Conservation (phyloP, 176 grass and related monocot species). For the Eleusine indica region DNA sequence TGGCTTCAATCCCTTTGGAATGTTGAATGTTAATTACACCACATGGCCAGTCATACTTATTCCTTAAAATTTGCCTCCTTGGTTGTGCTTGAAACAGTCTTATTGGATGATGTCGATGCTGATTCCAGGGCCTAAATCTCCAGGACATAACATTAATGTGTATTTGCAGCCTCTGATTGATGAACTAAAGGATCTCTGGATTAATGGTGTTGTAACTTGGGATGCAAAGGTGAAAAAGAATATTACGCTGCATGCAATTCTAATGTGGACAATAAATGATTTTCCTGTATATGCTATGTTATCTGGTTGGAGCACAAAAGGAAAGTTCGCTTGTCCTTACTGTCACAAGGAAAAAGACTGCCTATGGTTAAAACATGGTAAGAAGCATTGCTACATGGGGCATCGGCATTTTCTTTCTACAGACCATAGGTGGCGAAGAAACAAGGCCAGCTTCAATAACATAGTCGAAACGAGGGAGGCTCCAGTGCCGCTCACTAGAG, state of each 20-base stretch:
- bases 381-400: background rate
- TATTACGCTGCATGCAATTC: background rate
- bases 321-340: background rate
- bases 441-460: background rate
- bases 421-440: background rate
- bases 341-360: background rate
- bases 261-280: background rate
- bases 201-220: background rate
- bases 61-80: too few species aligned
- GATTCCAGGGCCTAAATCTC: background rate
- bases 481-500: background rate
- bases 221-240: background rate
- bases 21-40: too few species aligned
- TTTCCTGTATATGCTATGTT: slow-evolving; percentile 1
- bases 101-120: too few species aligned
- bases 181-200: background rate
- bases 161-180: background rate
- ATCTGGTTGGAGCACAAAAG: slow-evolving; percentile 26
- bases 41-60: too few species aligned
- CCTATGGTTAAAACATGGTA: background rate
- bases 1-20: background rate
- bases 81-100: too few species aligned
- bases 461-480: background rate
- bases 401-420: background rate
- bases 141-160: background rate